Percentiles rank a stretch among this genome's conserved stretches.
phyloP scores from a whole-genome alignment of 495 filamentous ascomycete species.

The Sabuloglossum arenarium region DNA sequence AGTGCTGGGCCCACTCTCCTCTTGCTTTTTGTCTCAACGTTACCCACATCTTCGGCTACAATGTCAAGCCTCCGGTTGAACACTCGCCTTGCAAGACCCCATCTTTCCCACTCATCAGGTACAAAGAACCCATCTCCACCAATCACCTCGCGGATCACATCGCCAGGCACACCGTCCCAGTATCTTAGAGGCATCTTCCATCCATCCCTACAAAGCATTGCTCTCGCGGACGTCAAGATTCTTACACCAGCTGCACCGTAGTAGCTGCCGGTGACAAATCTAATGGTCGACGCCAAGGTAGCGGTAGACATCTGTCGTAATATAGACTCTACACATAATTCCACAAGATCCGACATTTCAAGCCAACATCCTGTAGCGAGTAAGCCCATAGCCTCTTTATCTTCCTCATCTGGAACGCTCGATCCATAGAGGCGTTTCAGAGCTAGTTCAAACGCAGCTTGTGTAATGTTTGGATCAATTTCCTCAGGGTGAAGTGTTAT shows the following conservation, averaged over 20 bases:
- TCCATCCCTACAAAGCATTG: conserved; percentile 37
- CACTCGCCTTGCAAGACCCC: conserved; percentile 31
- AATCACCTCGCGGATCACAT: conserved; percentile 33
- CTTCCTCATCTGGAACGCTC: conserved; percentile 26
- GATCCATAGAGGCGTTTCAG: conserved; percentile 34
- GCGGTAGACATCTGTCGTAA: conserved; percentile 29
- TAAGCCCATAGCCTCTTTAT: conserved; percentile 31
- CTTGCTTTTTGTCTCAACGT: conserved; percentile 14
- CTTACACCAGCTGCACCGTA: conserved; percentile 34
- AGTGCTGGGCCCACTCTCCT: conserved; percentile 8
- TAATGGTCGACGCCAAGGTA: conserved; percentile 25
- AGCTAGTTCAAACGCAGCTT: conserved; percentile 33
- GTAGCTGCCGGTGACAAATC: conserved; percentile 35
- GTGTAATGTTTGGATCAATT: conserved; percentile 33
- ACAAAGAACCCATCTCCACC: conserved; percentile 41
- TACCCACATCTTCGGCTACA: conserved; percentile 21
- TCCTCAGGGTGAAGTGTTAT: conserved; percentile 34
- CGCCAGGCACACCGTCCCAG: conserved; percentile 37
- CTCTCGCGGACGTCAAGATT: conserved; percentile 32
- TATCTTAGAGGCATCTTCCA: conserved; percentile 34
- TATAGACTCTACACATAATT: conserved; percentile 30
- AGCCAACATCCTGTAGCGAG: conserved; percentile 38
- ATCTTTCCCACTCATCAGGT: conserved; percentile 34
- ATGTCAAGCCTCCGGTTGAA: conserved; percentile 28
- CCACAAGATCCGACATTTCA: conserved; percentile 35